Percentiles rank a stretch among this genome's conserved stretches.
These are phyloP conservation scores for Quercus gilva DNA, from an alignment of 306 rosid genomes.

Conservation along the genomic window DNA sequence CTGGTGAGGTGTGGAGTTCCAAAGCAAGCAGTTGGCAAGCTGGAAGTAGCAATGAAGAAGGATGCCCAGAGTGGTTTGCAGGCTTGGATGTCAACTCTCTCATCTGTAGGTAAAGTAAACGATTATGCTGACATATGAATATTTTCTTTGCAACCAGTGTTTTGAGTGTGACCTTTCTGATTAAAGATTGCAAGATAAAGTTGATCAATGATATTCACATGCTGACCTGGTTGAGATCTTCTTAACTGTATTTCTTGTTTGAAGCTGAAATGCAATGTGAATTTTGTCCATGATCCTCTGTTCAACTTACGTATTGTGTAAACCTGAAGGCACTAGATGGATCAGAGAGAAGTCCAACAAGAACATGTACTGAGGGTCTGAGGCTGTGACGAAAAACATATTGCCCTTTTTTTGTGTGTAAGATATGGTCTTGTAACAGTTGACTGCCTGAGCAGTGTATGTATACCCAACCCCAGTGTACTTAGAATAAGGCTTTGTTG, in stretches of 20 bases:
- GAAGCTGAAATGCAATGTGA: not conserved
- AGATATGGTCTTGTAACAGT: not conserved
- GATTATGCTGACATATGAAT: conserved; percentile 31
- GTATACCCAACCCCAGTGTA: not conserved
- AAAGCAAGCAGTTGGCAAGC: conserved; percentile 60
- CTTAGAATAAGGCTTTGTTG: not conserved
- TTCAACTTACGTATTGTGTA: not conserved
- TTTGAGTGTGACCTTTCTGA: not conserved
- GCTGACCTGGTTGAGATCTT: not conserved
- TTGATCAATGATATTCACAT: not conserved
- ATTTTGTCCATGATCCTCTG: not conserved
- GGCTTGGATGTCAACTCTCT: conserved; percentile 61
- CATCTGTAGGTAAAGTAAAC: conserved; percentile 51
- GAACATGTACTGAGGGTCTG: not conserved
- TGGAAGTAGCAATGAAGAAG: conserved; percentile 54
- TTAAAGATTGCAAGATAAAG: not conserved
- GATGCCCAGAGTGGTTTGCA: conserved; percentile 46
- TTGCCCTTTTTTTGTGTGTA: not conserved
- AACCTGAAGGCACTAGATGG: not conserved
- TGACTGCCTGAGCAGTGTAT: not conserved
- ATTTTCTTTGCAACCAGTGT: not conserved
- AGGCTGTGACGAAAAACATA: not conserved
- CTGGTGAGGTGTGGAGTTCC: conserved; percentile 67
- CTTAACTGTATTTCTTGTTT: not conserved
- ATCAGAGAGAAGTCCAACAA: not conserved